Percentiles rank a stretch among this genome's conserved stretches.
Conservation (phyloP, 768 basidiomycete genomes). For the Lactarius indigo region DNA sequence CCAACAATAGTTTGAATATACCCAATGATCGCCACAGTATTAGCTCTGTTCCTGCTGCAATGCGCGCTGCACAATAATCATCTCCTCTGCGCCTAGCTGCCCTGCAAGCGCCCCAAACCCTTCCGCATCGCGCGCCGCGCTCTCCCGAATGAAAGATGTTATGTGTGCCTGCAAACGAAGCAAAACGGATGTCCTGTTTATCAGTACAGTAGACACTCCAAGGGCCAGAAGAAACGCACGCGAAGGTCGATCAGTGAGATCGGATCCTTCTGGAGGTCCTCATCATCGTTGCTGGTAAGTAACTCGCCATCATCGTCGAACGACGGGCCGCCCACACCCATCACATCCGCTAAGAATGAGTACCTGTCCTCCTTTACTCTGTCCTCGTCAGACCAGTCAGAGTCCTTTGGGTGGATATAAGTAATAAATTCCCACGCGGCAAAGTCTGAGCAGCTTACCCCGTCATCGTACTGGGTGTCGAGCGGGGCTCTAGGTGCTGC, state of each 20-base stretch:
- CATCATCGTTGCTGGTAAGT: slow-evolving; percentile 72
- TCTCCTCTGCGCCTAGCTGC: slow-evolving; percentile 69
- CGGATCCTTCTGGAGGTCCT: slow-evolving; percentile 84
- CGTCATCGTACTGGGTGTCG: slow-evolving; percentile 74
- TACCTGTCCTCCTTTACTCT: slow-evolving; percentile 72
- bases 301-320: slow-evolving; percentile 71
- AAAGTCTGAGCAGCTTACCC: slow-evolving; percentile 40
- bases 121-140: slow-evolving; percentile 56
- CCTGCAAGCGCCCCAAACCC: slow-evolving; percentile 62
- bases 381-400: slow-evolving; percentile 94
- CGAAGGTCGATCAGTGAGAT: slow-evolving; percentile 83
- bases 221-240: slow-evolving; percentile 34
- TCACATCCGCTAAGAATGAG: slow-evolving; percentile 78
- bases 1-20: neutral
- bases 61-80: slow-evolving; percentile 53
- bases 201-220: neutral
- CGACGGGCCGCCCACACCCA: slow-evolving; percentile 67
- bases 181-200: slow-evolving; percentile 1
- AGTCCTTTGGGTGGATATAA: slow-evolving; percentile 47
- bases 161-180: slow-evolving; percentile 53
- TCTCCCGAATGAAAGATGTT: slow-evolving; percentile 66
- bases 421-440: neutral
- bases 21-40: neutral
- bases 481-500: slow-evolving; percentile 49
- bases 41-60: slow-evolving; percentile 21